phyloP scores from a whole-genome alignment of 2,329 filamentous ascomycete species.

The Exophiala xenobiotica region DNA sequence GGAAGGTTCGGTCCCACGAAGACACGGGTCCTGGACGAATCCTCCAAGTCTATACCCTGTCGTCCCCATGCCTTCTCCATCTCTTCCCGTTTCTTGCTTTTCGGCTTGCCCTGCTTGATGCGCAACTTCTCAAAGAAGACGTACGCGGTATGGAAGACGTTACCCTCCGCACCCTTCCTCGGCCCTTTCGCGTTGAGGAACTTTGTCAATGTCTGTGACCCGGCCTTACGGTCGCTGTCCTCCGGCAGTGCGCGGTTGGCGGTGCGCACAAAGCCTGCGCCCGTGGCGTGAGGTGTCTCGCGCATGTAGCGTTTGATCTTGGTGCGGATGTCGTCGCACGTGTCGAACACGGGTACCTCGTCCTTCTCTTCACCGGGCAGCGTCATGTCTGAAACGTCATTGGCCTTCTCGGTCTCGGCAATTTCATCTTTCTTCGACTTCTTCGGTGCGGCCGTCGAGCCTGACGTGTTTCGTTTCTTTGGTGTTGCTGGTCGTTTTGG shows the following conservation, averaged over 20 bases:
- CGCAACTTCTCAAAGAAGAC: slow-evolving; percentile 61
- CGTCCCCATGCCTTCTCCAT: slow-evolving; percentile 49
- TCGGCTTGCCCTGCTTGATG: slow-evolving; percentile 52
- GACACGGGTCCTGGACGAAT: background rate
- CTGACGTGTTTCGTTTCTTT: background rate
- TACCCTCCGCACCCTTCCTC: slow-evolving; percentile 49
- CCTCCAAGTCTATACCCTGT: slow-evolving; percentile 9
- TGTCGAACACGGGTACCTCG: slow-evolving; percentile 54
- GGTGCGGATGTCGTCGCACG: slow-evolving; percentile 57
- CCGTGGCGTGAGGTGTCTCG: slow-evolving; percentile 43
- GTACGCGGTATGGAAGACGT: slow-evolving; percentile 56
- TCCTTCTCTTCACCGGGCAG: slow-evolving; percentile 51
- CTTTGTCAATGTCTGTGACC: slow-evolving; percentile 45
- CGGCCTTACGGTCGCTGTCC: slow-evolving; percentile 34
- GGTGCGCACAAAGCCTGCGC: slow-evolving; percentile 53
- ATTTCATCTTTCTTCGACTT: slow-evolving; percentile 31
- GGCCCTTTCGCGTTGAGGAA: slow-evolving; percentile 55
- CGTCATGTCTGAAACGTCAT: slow-evolving; percentile 44
- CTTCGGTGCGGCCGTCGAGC: background rate
- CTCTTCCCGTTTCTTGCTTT: slow-evolving; percentile 51
- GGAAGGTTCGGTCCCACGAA: background rate
- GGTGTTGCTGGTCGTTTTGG: background rate
- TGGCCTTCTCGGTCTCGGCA: slow-evolving; percentile 30
- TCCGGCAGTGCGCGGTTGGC: slow-evolving; percentile 45
- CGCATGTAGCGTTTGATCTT: slow-evolving; percentile 56